A percentile compares a stretch with the other conserved stretches of the same genome.
Conservation (phyloP, 1,284 basidiomycete genomes). For the Gastroboletus turbinatus region DNA sequence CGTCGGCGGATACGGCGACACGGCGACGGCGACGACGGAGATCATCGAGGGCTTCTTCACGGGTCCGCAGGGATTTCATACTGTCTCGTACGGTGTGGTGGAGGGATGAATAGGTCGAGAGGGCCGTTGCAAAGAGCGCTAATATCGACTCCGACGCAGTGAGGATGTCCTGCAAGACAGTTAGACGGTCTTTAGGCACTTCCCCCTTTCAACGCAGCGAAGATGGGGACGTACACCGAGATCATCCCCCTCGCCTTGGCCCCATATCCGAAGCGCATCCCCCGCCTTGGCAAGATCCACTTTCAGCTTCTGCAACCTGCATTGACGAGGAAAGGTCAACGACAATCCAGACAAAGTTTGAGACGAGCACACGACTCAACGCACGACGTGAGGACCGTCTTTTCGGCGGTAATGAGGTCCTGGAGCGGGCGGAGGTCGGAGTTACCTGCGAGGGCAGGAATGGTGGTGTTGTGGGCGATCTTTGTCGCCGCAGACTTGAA, state of each 20-base stretch:
- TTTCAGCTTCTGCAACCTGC: conserved; percentile 64
- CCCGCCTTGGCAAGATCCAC: conserved; percentile 70
- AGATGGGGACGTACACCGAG: conserved; percentile 55
- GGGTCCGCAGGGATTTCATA: conserved; percentile 77
- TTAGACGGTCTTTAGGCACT: background rate
- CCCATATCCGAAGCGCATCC: conserved; percentile 78
- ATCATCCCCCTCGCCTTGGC: conserved; percentile 85
- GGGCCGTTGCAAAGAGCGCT: conserved; percentile 66
- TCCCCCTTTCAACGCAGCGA: background rate
- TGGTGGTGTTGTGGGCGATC: conserved; percentile 82
- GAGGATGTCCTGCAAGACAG: conserved; percentile 66
- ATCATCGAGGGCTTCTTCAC: conserved; percentile 84
- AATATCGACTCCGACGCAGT: conserved; percentile 72
- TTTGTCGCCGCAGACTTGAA: conserved; percentile 74
- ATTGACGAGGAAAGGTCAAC: background rate
- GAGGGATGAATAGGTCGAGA: conserved; percentile 73
- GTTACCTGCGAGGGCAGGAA: conserved; percentile 77
- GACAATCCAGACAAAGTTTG: background rate
- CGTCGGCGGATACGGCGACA: conserved; percentile 73
- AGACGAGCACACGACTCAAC: conserved; percentile 30
- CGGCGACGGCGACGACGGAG: conserved; percentile 70
- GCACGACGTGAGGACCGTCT: conserved; percentile 74
- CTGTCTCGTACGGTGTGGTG: conserved; percentile 74
- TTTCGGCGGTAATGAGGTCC: conserved; percentile 88
- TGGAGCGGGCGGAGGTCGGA: conserved; percentile 82